phyloP scores from a whole-genome alignment of 2,329 filamentous ascomycete species.

The Pyricularia sp. region DNA sequence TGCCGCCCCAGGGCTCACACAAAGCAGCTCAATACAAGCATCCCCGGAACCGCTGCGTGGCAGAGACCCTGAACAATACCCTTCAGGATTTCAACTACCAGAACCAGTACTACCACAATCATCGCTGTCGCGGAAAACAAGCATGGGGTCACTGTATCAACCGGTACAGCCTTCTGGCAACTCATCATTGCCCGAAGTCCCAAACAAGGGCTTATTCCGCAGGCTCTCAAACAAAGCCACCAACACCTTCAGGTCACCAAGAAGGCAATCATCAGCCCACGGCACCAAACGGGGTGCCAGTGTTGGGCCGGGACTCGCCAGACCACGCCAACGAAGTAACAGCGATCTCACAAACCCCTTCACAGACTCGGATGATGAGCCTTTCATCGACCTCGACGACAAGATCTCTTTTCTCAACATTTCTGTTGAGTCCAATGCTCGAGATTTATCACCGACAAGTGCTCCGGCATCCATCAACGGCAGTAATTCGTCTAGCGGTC shows the following conservation, averaged over 20 bases:
- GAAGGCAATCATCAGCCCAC: slow-evolving; percentile 65
- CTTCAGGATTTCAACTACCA: slow-evolving; percentile 53
- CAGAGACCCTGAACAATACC: slow-evolving; percentile 35
- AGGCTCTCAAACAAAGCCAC: slow-evolving; percentile 72
- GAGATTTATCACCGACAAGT: slow-evolving; percentile 35
- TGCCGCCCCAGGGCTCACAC: slow-evolving; percentile 32
- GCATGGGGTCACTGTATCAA: slow-evolving; percentile 51
- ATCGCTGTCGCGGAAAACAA: slow-evolving; percentile 39
- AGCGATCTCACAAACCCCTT: slow-evolving; percentile 27
- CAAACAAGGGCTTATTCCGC: slow-evolving; percentile 55
- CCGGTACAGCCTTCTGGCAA: slow-evolving; percentile 22
- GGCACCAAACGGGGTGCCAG: slow-evolving; percentile 74
- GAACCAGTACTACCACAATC: slow-evolving; percentile 42
- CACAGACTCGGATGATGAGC: slow-evolving; percentile 27
- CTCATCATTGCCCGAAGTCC: slow-evolving; percentile 38
- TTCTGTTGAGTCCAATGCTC: slow-evolving; percentile 19
- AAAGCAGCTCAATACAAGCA: slow-evolving; percentile 49
- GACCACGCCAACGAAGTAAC: slow-evolving; percentile 35
- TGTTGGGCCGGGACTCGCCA: slow-evolving; percentile 66
- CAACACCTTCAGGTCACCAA: slow-evolving; percentile 44
- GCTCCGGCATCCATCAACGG: slow-evolving; percentile 29
- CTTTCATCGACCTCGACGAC: slow-evolving; percentile 37
- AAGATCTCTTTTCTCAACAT: slow-evolving; percentile 27
- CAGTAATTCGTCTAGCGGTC: slow-evolving; percentile 21
- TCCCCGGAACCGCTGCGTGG: slow-evolving; percentile 52